A percentile compares a stretch with the other conserved stretches of the same genome.
These are phyloP conservation scores for Dryadomyces sulphureus DNA, from an alignment of 2,329 filamentous ascomycete genomes.

Conservation along the genomic window DNA sequence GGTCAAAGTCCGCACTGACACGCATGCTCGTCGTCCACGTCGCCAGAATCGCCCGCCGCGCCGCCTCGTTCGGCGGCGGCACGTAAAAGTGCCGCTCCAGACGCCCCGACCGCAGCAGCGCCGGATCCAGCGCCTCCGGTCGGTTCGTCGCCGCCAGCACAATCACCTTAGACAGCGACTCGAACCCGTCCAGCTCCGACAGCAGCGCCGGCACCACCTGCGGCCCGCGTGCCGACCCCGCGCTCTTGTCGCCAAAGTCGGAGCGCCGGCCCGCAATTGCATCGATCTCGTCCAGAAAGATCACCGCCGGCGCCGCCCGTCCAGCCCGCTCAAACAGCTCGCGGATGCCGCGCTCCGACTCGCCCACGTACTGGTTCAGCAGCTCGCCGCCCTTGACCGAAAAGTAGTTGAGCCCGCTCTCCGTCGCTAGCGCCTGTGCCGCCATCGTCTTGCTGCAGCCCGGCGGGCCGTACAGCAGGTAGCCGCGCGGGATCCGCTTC, in stretches of 20 bases:
- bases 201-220: constrained; percentile 82
- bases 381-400: constrained; percentile 88
- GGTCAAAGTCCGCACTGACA: constrained; percentile 47
- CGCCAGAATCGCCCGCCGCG: constrained; percentile 60
- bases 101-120: constrained; percentile 70
- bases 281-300: constrained; percentile 97
- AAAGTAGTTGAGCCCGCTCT: constrained; percentile 85
- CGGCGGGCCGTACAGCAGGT: constrained; percentile 81
- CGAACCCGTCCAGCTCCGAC: constrained; percentile 93
- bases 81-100: constrained; percentile 81
- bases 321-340: constrained; percentile 76
- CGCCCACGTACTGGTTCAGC: constrained; percentile 92
- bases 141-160: constrained; percentile 87
- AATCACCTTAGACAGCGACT: constrained; percentile 66
- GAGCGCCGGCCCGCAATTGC: constrained; percentile 50
- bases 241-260: constrained; percentile 25
- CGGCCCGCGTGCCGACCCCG: constrained; percentile 34
- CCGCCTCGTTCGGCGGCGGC: constrained; percentile 58
- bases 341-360: constrained; percentile 75
- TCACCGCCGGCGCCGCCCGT: constrained; percentile 76
- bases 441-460: constrained; percentile 91
- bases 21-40: constrained; percentile 50
- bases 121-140: constrained; percentile 72
- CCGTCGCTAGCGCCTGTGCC: constrained; percentile 80
- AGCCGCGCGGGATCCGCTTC: constrained; percentile 49